phyloP scores from a whole-genome alignment of 140 eudicot genomes.

The Bidens hawaiensis region DNA sequence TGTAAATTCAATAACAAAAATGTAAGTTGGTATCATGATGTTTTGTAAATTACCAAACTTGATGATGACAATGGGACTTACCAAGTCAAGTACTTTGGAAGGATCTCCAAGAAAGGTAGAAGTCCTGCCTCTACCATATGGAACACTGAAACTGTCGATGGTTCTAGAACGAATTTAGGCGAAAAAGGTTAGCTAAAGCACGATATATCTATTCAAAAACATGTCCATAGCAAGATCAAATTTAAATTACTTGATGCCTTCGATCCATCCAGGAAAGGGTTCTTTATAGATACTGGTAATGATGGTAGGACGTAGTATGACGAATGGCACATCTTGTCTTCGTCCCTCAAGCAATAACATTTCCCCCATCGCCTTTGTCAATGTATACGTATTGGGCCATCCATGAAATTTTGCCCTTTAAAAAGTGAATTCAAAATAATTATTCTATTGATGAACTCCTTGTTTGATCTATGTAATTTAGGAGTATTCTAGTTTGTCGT shows the following conservation, averaged over 20 bases:
- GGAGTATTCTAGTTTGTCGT: too few species aligned
- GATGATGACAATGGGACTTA: too few species aligned
- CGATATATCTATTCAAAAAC: neutral
- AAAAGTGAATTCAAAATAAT: neutral
- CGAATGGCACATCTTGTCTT: constrained; percentile 18
- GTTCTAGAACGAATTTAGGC: constrained; percentile 4
- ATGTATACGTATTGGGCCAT: constrained; percentile 55
- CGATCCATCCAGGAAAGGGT: constrained; percentile 47
- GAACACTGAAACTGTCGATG: constrained; percentile 13
- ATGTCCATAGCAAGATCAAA: neutral
- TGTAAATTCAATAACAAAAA: neutral
- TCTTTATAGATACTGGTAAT: constrained; percentile 40
- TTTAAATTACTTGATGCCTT: constrained; percentile 29
- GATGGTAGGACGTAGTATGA: constrained; percentile 36
- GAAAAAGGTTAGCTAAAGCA: neutral
- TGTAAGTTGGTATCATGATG: neutral
- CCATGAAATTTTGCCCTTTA: constrained; percentile 39
- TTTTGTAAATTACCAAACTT: too few species aligned
- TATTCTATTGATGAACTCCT: too few species aligned
- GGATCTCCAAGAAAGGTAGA: constrained; percentile 14
- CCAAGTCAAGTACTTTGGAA: constrained; percentile 22
- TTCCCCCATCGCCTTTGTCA: constrained; percentile 64
- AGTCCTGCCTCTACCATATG: constrained; percentile 8
- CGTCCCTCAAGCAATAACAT: constrained; percentile 33
- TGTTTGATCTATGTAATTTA: too few species aligned